Evolutionary conservation across 2,329 filamentous ascomycete species (phyloP).

Genomic region (Colletotrichum kahawae): DNA sequence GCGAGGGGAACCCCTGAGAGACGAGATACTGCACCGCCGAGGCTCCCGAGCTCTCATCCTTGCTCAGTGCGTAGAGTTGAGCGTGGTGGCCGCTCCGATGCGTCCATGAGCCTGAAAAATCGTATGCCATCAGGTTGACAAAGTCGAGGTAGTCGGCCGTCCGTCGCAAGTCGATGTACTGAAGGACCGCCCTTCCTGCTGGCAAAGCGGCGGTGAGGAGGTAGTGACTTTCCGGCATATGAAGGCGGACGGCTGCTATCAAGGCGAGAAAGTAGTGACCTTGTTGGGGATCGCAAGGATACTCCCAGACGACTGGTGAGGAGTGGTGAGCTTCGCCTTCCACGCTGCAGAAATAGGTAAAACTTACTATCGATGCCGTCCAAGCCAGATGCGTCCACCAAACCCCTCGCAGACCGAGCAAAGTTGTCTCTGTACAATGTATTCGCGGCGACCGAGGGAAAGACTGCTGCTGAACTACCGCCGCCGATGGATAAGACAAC

Average conservation of each 20-base stretch:
- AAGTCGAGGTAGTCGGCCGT: constrained; percentile 73
- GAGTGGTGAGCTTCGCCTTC: neutral
- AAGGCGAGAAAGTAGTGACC: constrained; percentile 74
- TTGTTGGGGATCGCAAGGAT: constrained; percentile 69
- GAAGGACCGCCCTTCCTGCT: constrained; percentile 67
- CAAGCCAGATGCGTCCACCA: constrained; percentile 72
- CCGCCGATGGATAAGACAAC: constrained; percentile 82
- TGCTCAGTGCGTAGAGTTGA: constrained; percentile 69
- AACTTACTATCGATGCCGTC: constrained; percentile 70
- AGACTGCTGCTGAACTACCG: constrained; percentile 66
- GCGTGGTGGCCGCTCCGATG: constrained; percentile 74
- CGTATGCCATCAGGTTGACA: constrained; percentile 82
- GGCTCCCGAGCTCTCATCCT: constrained; percentile 69
- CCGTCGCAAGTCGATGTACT: constrained; percentile 69
- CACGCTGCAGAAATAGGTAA: neutral
- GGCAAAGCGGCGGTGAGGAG: constrained; percentile 76
- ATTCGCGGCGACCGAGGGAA: constrained; percentile 69
- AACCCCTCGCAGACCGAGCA: constrained; percentile 66
- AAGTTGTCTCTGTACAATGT: constrained; percentile 70
- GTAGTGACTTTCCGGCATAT: constrained; percentile 72
- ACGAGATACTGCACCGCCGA: constrained; percentile 70
- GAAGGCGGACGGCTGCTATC: constrained; percentile 67
- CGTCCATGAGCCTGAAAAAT: constrained; percentile 77
- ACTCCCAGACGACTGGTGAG: constrained; percentile 77
- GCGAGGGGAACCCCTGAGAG: constrained; percentile 67